Evolutionary conservation across 2,329 filamentous ascomycete species (phyloP), one percentile per base, ranked within the genome.

Genomic region (Salinomyces thailandicus): DNA sequence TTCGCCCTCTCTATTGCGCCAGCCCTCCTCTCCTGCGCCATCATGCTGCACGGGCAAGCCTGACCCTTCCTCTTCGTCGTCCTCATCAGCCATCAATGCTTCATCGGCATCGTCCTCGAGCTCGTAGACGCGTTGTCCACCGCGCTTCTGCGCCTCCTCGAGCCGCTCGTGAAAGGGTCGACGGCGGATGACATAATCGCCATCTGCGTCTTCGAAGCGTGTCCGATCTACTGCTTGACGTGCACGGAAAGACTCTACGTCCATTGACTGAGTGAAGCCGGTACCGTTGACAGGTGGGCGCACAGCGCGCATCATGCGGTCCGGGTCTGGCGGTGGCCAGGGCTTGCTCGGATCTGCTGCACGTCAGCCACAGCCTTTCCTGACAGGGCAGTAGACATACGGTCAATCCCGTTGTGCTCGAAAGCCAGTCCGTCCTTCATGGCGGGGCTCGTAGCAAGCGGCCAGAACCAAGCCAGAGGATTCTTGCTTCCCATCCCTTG

Each of bases 331-430:
- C 3, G 68, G 68, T 18, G 68, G 68, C 68, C 68, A 71, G 3
- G 58, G 51, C 30, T 54, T 55, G 44, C 45, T 50, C 11, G 55
- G 51, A 33, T 60, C 56, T 59, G 18, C 11, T 35, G 68, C n/a
- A 70, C 15, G 13, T 35, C 12, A 14, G 31, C 24, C 3, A 14
- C 22, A 26, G 22, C 9, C 22, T 26, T 26, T 8, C 22, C 9
- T 9, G n/a, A 12, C 5, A 18, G 27, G 22, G n/a, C 9, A n/a
- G 22, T 9, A 26, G 63, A 57, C 36, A 60, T 60, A 45, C 77
- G 72, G 59, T 91, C 85, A 57, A 87, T 82, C 1, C 77, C 83
- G 59, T 91, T 91, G 46, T 81, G 79, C 43, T 79, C 73, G 63
- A 79, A 87, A 5, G 61, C 56, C 3, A 71, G 38, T 2, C 76